Conservation (phyloP, 306 rosid genomes). For the Fragaria vesca region DNA sequence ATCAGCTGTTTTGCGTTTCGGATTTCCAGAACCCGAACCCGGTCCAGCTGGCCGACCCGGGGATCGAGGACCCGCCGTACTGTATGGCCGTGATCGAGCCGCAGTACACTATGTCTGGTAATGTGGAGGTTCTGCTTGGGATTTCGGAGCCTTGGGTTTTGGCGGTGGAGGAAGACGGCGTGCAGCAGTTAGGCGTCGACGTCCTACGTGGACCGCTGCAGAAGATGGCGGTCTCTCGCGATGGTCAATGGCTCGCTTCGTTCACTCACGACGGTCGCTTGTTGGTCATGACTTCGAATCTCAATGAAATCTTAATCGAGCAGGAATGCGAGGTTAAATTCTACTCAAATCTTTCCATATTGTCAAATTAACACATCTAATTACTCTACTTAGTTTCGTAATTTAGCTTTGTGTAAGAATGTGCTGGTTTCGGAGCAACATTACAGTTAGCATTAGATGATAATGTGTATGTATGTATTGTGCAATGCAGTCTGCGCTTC, state of each 20-base stretch:
- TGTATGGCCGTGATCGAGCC: slow-evolving; percentile 97
- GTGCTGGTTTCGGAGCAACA: neutral
- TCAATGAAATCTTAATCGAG: slow-evolving; percentile 67
- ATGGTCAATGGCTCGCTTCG: slow-evolving; percentile 93
- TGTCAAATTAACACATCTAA: neutral
- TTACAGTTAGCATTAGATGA: neutral
- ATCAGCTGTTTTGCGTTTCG: slow-evolving; percentile 59
- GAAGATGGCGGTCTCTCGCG: slow-evolving; percentile 86
- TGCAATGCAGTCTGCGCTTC: slow-evolving; percentile 74
- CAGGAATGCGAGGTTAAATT: slow-evolving; percentile 87
- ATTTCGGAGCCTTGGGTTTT: slow-evolving; percentile 61
- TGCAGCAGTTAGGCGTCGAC: slow-evolving; percentile 68
- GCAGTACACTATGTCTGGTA: slow-evolving; percentile 85
- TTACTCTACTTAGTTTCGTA: neutral
- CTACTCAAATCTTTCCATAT: neutral
- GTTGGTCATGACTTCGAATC: slow-evolving; percentile 73
- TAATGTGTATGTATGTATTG: slow-evolving; percentile 23
- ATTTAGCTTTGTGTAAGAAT: neutral
- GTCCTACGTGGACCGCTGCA: slow-evolving; percentile 75
- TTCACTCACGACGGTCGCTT: slow-evolving; percentile 88
- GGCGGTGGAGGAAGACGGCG: slow-evolving; percentile 86
- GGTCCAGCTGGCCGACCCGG: slow-evolving; percentile 72
- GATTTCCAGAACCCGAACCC: slow-evolving; percentile 69
- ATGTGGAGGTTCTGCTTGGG: slow-evolving; percentile 85
- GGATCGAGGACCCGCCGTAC: slow-evolving; percentile 64